Evolutionary conservation across 2,329 filamentous ascomycete genomes (phyloP), one percentile per base, ranked within the genome.

Genomic region (Parastagonospora avenae): DNA sequence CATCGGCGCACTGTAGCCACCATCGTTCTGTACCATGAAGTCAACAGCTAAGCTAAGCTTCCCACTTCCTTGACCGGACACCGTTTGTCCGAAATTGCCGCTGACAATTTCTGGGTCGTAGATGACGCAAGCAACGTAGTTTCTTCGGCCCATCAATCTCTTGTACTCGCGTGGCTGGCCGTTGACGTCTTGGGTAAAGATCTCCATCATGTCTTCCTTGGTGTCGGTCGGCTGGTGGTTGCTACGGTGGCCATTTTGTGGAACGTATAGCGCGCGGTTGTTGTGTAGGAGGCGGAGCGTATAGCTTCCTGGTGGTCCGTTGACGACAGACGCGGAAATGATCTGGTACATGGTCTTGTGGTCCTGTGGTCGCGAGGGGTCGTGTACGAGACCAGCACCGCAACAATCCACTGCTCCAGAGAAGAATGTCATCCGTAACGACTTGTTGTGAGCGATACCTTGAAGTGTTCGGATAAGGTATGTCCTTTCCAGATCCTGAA

Each of bases 141-240:
- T 97, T 51, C 94, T 82, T 36, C 93, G 82, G 1, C 89, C 91
- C 92, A 99, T 99, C 44, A 99, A 83, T 68, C 93, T 90, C 77
- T 92, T 92, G 68, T 92, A 81, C 73, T 97, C 93, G 40, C 92
- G 83, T 0, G 86, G 80, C 31, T 85, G 80, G n/a, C 94, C 93
- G 46, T 88, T 91, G 12, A 94, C 91, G 64, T 99, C 94, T 7
- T 88, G 90, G 66, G 94, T 91, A 82, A 99, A 99, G 61, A 99
- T 95, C 79, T 99, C 94, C 90, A 99, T 96, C 94, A 99, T 99
- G 76, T 99, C 94, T 74, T 99, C 94, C 76, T 99, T 97, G 40
- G 94, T 99, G 72, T 99, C 94, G 1, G 87, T 88, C 1, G 89
- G 87, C 59, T 85, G 84, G 49, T 91, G 86, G 1, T 82, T 81